Percentiles rank a stretch among this genome's conserved stretches.
Conservation (phyloP, 345 rosid species). For the Sonneratia alba region DNA sequence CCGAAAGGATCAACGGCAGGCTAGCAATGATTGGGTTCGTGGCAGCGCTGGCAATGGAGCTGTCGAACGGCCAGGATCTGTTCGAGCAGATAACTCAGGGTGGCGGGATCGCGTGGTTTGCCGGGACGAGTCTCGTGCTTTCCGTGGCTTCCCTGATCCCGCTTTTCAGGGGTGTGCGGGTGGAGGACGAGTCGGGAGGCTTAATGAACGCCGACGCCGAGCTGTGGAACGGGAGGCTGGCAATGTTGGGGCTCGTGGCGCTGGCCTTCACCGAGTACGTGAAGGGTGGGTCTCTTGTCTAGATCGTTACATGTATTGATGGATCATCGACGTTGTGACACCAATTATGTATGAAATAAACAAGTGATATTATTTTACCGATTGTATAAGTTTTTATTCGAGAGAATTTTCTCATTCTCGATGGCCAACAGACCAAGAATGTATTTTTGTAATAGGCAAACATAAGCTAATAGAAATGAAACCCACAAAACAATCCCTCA, state of each 20-base stretch:
- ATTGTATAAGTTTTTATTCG: no score
- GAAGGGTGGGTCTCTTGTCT: slow-evolving; percentile 52
- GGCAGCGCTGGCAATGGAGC: slow-evolving; percentile 55
- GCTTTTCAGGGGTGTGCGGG: slow-evolving; percentile 45
- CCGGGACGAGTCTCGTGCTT: slow-evolving; percentile 42
- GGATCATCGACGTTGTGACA: no score
- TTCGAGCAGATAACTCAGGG: slow-evolving; percentile 51
- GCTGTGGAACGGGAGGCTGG: slow-evolving; percentile 74
- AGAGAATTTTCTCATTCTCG: no score
- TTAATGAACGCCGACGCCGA: slow-evolving; percentile 78
- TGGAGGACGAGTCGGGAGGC: slow-evolving; percentile 38
- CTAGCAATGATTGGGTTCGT: slow-evolving; percentile 87
- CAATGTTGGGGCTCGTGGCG: slow-evolving; percentile 74
- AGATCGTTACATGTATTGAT: not conserved
- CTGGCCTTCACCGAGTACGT: slow-evolving; percentile 67
- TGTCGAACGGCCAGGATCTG: slow-evolving; percentile 58
- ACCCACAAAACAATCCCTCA: no score
- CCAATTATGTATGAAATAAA: no score
- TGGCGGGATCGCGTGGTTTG: slow-evolving; percentile 56
- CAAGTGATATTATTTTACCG: no score
- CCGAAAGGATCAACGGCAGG: slow-evolving; percentile 82
- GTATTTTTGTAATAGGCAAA: no score
- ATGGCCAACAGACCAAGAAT: no score
- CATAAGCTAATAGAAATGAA: no score
- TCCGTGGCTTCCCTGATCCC: slow-evolving; percentile 64